Evolutionary conservation across 108 stramenopile genomes (phyloP), one percentile per base, ranked within the genome.

Genomic region (Cyclostephanos invisitatus): DNA sequence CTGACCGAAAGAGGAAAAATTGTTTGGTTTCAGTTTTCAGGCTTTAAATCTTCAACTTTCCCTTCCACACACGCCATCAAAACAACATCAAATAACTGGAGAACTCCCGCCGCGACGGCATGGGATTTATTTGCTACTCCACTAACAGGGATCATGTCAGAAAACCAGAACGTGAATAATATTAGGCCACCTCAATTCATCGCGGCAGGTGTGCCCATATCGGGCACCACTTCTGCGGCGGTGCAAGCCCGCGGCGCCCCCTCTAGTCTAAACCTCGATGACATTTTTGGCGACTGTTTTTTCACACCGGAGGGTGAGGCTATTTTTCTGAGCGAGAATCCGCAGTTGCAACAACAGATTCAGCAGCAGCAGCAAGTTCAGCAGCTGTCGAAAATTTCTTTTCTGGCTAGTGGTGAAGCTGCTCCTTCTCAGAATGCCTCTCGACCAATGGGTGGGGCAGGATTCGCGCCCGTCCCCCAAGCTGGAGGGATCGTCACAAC

Each of bases 261-360:
- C 9, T 71, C 92, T 7, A 88, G 88, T 1, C 76, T 96, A 36
- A 91, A 91, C 63, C 80, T 96, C 58, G 94, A 96, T 74, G 94
- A 96, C 67, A 91, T 96, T 35, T 96, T 96, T 72, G 91, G 91
- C 36, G 94, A 96, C 67, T 91, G 91, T 70, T 87, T 91, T 76
- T 96, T 96, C 75, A 93, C 91, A 7, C 91, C 91, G 5, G 90
- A 93, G 18, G 94, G 94, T 25, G 91, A 96, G 48, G 84, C 90
- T 12, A 89, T 92, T 64, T 95, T 95, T 75, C 49, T 89, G 67
- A 83, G 80, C 51, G 90, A 92, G 56, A 74, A 89, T 37, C 80
- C 81, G 55, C 68, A 67, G 84, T 77, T 51, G 80, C 90, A 65
- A 84, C 87, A 78, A 64, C 68, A 66, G 55, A 42, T 57, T 46